phyloP scores from a whole-genome alignment of 257 asterid species.

The Solanum ossicruentum region DNA sequence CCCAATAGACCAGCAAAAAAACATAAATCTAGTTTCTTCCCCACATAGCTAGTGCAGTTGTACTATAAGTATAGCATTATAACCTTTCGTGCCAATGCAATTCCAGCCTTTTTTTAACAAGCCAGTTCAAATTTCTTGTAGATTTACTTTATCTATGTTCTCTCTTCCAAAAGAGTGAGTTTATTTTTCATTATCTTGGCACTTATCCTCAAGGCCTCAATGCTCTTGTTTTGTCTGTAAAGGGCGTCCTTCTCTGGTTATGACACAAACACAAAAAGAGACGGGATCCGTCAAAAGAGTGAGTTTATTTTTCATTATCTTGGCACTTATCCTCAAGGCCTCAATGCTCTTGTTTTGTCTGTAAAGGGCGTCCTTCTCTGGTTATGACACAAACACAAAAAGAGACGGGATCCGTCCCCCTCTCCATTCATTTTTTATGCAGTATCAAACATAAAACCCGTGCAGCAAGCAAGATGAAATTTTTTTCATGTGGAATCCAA shows the following conservation, averaged over 20 bases:
- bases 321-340: not conserved
- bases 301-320: not conserved
- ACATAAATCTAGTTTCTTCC: not conserved
- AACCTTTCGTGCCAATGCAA: not conserved
- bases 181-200: not conserved
- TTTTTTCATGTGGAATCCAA: not conserved
- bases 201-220: not conserved
- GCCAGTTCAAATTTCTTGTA: not conserved
- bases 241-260: not conserved
- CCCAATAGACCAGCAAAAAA: not conserved
- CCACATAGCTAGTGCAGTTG: not conserved
- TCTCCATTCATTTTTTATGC: not conserved
- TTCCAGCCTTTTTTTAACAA: not conserved
- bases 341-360: not conserved
- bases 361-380: not conserved
- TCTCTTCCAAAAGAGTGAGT: not conserved
- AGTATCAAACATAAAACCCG: not conserved
- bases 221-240: not conserved
- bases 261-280: not conserved
- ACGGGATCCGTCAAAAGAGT: too few species aligned
- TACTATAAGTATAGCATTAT: not conserved
- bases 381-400: not conserved
- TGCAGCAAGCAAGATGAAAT: not conserved
- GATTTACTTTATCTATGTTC: not conserved
- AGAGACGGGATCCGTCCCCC: not conserved